Percentiles rank a stretch among this genome's conserved stretches.
Conservation (phyloP, 495 filamentous ascomycete species). For the Penicillium steckii region DNA sequence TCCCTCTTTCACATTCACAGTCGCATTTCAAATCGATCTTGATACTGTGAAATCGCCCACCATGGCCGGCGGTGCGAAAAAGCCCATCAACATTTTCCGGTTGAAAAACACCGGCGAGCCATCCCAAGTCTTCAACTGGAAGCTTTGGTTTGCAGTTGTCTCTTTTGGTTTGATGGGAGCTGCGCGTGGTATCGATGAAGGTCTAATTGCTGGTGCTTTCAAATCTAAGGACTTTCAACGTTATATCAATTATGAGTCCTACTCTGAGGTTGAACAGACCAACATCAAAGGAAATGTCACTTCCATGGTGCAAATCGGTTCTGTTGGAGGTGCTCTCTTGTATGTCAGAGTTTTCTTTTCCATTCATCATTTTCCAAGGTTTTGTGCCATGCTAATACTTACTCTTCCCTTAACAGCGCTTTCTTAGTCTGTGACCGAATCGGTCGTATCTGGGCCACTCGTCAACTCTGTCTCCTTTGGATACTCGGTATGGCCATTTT, state of each 20-base stretch:
- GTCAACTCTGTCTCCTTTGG: slow-evolving; percentile 65
- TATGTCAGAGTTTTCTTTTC: slow-evolving; percentile 22
- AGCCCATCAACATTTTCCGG: slow-evolving; percentile 66
- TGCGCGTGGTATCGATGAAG: slow-evolving; percentile 66
- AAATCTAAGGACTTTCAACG: slow-evolving; percentile 60
- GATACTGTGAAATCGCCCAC: slow-evolving; percentile 13
- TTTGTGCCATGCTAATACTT: neutral
- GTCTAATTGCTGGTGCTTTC: slow-evolving; percentile 66
- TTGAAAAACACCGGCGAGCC: slow-evolving; percentile 54
- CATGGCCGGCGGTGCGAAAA: slow-evolving; percentile 63
- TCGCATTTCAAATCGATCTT: neutral
- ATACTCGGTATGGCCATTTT: slow-evolving; percentile 67
- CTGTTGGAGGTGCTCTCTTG: slow-evolving; percentile 62
- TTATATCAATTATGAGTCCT: slow-evolving; percentile 55
- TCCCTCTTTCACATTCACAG: neutral
- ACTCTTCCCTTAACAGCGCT: slow-evolving; percentile 36
- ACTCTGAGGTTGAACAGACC: slow-evolving; percentile 49
- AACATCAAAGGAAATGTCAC: slow-evolving; percentile 70
- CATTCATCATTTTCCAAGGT: neutral
- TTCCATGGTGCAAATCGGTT: slow-evolving; percentile 71
- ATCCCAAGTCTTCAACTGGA: slow-evolving; percentile 61
- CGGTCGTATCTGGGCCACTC: slow-evolving; percentile 68
- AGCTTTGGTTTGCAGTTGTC: slow-evolving; percentile 62
- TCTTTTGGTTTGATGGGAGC: slow-evolving; percentile 70
- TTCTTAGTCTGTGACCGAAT: slow-evolving; percentile 67